Conservation (phyloP, 2,329 filamentous ascomycete genomes). For the Ampelomyces quisqualis region DNA sequence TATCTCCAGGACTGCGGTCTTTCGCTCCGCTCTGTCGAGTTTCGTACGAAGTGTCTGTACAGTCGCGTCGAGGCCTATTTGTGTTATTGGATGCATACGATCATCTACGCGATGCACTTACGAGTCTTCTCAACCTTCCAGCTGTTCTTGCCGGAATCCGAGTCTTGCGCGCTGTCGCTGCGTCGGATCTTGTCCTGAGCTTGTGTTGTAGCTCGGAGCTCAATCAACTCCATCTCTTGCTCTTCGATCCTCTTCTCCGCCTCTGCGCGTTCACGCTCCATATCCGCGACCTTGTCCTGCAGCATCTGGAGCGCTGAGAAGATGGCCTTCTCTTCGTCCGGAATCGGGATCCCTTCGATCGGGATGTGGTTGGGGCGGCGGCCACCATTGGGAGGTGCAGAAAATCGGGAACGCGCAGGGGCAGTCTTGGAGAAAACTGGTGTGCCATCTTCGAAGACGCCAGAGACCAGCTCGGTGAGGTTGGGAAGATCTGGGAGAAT, state of each 20-base stretch:
- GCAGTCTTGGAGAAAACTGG: constrained; percentile 56
- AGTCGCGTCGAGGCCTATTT: constrained; percentile 58
- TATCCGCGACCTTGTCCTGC: constrained; percentile 57
- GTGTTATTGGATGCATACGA: constrained; percentile 12
- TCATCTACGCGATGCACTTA: constrained; percentile 44
- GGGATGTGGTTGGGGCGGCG: constrained; percentile 46
- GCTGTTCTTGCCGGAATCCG: constrained; percentile 43
- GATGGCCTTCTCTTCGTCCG: constrained; percentile 63
- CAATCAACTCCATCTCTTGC: constrained; percentile 54
- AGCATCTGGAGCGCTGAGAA: constrained; percentile 61
- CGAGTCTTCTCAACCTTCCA: constrained; percentile 56
- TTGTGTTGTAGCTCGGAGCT: constrained; percentile 51
- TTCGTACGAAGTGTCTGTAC: constrained; percentile 62
- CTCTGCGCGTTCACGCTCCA: constrained; percentile 58
- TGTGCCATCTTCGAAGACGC: constrained; percentile 58
- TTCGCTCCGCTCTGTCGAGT: constrained; percentile 63
- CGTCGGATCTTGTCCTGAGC: constrained; percentile 45
- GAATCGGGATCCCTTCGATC: constrained; percentile 58
- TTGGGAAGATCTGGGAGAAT: constrained; percentile 62
- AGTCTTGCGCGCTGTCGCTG: constrained; percentile 54
- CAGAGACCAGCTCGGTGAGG: constrained; percentile 62
- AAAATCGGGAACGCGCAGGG: constrained; percentile 57
- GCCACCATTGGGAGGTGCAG: constrained; percentile 44
- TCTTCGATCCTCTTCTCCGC: constrained; percentile 53
- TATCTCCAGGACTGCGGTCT: constrained; percentile 62